Base-by-base conservation (phyloP, 495 filamentous ascomycete genomes). In the Staphylotrichum longicolle region DNA sequence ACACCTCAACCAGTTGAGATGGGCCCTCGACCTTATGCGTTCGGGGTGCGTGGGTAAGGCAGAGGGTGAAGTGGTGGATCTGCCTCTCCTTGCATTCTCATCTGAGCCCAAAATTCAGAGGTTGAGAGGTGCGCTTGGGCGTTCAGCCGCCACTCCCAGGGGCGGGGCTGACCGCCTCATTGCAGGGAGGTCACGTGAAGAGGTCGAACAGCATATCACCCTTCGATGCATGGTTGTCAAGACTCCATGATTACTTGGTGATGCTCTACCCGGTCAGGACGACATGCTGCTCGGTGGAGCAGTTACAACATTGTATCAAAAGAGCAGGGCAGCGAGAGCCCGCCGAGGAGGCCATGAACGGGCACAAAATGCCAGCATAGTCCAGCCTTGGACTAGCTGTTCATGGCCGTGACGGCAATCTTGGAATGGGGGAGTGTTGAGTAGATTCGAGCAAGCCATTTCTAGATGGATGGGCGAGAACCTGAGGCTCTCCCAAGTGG, bases 151-250 rank as follows among this genome's bases (percentile, higher is more conserved):
- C 63, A 58, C 63, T 40, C 20, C 37, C 50, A 20, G 7, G 42
- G 44, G 54, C 47, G 58, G 54, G 54, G 63, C 58, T 58, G 55
- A 42, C 58, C 27, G 42, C 35, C 11, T 34, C 4, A 4, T 39
- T 39, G 37, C 37, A 7, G 37, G 37, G 37, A 39, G 44, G 54
- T 65, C 63, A 65, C 63, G 63, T 65, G 63, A 54, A 54, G 34
- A 27, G 20, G 20, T 27, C 20, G 20, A 27, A 27, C 20, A 27
- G 20, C 20, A 27, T 1, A 27, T 27, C 20, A 1, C 20, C 20
- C 20, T 27, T 27, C 20, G 20, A 27, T 27, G 20, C 20, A 27
- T 27, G 20, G 20, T 27, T 27, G 20, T 27, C 1, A 27, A 27
- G 20, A 27, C 20, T 27, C 20, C 20, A 27, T 2, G 2, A 20